phyloP scores from a whole-genome alignment of 208 protist genomes.

The Porcisia hertigi region DNA sequence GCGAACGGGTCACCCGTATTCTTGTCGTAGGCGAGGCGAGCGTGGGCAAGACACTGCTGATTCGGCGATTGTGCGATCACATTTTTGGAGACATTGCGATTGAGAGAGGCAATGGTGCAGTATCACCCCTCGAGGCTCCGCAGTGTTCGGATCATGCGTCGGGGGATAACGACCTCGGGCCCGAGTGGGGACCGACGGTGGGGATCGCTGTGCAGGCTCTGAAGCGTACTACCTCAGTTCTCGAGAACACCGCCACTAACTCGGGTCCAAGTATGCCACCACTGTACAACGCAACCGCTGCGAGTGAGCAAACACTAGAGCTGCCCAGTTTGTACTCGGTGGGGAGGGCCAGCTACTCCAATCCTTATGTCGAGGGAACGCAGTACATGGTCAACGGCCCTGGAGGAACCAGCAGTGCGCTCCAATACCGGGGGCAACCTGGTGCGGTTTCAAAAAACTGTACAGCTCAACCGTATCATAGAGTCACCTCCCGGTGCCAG shows the following conservation, averaged over 20 bases:
- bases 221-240: constrained; percentile 29
- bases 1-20: constrained; percentile 42
- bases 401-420: not conserved
- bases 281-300: not conserved
- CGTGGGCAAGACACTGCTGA: constrained; percentile 84
- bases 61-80: constrained; percentile 61
- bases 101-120: not conserved
- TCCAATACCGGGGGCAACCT: constrained; percentile 16
- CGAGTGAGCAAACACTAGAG: not conserved
- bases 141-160: not conserved
- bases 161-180: constrained; percentile 28
- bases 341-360: constrained; percentile 4
- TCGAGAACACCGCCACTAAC: not conserved
- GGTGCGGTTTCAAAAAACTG: not conserved
- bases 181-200: constrained; percentile 51
- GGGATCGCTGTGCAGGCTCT: constrained; percentile 61
- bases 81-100: constrained; percentile 35
- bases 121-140: not conserved
- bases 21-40: constrained; percentile 78
- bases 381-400: not conserved
- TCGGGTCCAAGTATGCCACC: not conserved
- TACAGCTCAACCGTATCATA: not conserved
- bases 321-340: not conserved
- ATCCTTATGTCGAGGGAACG: constrained; percentile 9
- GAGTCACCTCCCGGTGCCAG: not conserved